Conservation (phyloP, 1,284 basidiomycete species). For the Papiliotrema laurentii region DNA sequence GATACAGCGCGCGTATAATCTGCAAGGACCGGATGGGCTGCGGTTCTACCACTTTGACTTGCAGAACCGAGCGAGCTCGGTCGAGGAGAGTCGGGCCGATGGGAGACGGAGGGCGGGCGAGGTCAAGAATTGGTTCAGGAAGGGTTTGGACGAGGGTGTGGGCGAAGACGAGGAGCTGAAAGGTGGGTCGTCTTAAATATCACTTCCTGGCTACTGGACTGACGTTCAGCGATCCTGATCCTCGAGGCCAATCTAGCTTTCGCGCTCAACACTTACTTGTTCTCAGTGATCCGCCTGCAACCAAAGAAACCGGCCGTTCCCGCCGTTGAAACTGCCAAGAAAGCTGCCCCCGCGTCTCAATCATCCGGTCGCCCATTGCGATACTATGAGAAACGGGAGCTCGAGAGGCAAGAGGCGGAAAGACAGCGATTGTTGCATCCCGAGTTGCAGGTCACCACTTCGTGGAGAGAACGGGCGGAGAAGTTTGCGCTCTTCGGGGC, state of each 20-base stretch:
- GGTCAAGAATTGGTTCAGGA: conserved; percentile 72
- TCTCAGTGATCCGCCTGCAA: conserved; percentile 51
- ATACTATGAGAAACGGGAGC: conserved; percentile 18
- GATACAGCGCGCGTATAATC: conserved; percentile 62
- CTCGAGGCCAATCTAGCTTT: conserved; percentile 67
- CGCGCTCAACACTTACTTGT: conserved; percentile 62
- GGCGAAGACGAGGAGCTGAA: conserved; percentile 55
- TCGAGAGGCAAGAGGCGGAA: conserved; percentile 7
- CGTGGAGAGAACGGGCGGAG: conserved; percentile 8
- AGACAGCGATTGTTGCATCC: background rate
- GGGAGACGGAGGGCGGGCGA: conserved; percentile 53
- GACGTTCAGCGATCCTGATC: conserved; percentile 50
- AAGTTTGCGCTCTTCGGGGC: conserved; percentile 13
- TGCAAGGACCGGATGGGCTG: conserved; percentile 56
- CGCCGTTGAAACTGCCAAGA: background rate
- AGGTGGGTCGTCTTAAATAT: conserved; percentile 49
- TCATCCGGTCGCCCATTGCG: conserved; percentile 11
- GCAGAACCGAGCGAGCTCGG: conserved; percentile 32
- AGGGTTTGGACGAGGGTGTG: conserved; percentile 64
- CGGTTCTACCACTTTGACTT: conserved; percentile 70
- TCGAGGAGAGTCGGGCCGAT: conserved; percentile 52
- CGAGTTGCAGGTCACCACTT: background rate
- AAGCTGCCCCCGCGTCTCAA: background rate
- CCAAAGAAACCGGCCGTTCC: background rate
- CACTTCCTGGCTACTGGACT: conserved; percentile 7